A percentile compares a stretch with the other conserved stretches of the same genome.
Evolutionary conservation across 257 asterid genomes (phyloP).

Genomic region (Coffea eugenioides): DNA sequence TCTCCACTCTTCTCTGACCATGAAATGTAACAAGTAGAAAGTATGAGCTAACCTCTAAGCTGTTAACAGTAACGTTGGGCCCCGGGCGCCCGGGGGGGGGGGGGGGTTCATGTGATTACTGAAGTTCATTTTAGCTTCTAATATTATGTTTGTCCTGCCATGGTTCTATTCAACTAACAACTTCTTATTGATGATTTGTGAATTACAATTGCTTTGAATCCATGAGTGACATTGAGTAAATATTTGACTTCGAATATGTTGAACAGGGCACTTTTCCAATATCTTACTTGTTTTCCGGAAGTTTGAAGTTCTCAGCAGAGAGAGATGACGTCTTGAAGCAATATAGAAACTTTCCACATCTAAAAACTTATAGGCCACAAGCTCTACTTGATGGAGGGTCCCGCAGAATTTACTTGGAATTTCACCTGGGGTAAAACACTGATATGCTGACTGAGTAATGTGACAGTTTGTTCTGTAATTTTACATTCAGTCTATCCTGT

Average conservation of each 20-base stretch:
- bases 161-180: not conserved
- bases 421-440: conserved; percentile 66
- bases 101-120: not conserved
- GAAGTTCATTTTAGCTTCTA: not conserved
- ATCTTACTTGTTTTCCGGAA: conserved; percentile 59
- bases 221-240: not conserved
- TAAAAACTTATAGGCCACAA: conserved; percentile 40
- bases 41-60: not conserved
- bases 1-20: not conserved
- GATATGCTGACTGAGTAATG: not conserved
- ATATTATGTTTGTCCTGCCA: not conserved
- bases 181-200: not conserved
- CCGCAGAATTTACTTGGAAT: conserved; percentile 70
- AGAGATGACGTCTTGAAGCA: conserved; percentile 48
- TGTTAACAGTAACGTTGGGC: too few relatives aligned
- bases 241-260: not conserved
- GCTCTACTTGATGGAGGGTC: conserved; percentile 41
- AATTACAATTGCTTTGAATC: not conserved
- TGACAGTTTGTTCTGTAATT: not conserved
- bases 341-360: conserved; percentile 51
- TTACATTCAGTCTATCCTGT: not conserved
- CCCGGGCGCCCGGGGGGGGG: not conserved
- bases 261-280: conserved; percentile 88
- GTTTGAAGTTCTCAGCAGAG: conserved; percentile 70
- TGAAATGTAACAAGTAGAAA: not conserved